Evolutionary conservation across 1,284 basidiomycete genomes (phyloP).

Genomic region (Cronartium ribicola): DNA sequence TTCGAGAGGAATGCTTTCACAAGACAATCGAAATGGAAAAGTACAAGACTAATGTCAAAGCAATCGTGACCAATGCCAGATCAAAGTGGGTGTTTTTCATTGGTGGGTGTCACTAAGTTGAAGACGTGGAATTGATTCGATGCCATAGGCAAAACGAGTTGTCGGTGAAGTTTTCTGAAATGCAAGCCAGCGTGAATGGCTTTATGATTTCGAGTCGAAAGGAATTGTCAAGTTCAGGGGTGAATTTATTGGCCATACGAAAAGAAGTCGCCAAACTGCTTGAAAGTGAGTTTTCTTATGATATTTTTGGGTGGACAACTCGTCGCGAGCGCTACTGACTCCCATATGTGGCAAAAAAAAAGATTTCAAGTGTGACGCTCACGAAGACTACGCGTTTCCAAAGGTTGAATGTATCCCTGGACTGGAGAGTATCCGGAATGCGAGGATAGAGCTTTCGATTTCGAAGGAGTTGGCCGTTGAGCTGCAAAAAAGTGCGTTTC

Average conservation of each 20-base stretch:
- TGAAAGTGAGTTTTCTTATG: constrained; percentile 8
- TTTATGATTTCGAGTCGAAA: neutral
- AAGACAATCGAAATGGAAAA: neutral
- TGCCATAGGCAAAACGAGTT: neutral
- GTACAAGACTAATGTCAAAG: neutral
- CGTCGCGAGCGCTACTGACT: neutral
- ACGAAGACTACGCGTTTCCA: neutral
- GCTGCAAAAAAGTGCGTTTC: constrained; percentile 21
- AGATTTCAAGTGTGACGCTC: neutral
- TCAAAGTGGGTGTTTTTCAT: neutral
- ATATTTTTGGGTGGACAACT: neutral
- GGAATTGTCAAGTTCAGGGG: neutral
- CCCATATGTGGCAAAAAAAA: neutral
- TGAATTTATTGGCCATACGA: constrained; percentile 17
- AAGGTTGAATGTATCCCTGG: constrained; percentile 8
- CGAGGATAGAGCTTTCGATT: constrained; percentile 4
- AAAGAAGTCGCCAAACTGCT: constrained; percentile 25
- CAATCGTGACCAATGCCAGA: neutral
- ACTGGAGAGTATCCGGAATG: constrained; percentile 3
- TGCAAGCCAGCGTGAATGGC: neutral
- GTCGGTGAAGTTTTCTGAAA: neutral
- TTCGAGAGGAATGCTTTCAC: constrained; percentile 1
- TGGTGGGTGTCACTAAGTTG: neutral
- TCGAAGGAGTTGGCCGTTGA: constrained; percentile 29
- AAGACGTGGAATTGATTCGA: no score